Base-by-base conservation (phyloP, 2,329 filamentous ascomycete species). In the Coniochaeta ligniaria region DNA sequence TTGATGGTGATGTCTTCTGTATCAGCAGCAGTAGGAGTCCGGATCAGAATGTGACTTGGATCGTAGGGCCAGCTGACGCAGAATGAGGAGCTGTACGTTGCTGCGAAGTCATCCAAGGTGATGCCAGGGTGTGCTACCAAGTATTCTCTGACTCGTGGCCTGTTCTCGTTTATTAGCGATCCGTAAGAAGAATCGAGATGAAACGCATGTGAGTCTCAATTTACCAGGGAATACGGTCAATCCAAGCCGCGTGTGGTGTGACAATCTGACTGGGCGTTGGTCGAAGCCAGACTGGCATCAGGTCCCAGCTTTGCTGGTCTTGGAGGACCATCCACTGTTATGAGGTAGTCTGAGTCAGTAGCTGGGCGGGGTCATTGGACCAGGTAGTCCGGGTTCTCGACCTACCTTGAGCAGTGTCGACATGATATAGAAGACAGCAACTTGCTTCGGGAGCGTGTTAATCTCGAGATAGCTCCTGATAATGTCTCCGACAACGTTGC, bases 211-310 rank as follows among this genome's bases (percentile, higher is more conserved):
- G 43, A 24, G 6, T 26, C 52, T 31, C 1, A 20, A 33, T 64
- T 33, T 45, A 70, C 67, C 70, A 72, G 16, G 70, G 69, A 50
- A 72, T 69, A 2, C 70, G 66, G 57, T 72, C 70, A 41, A 72
- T 69, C 70, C 70, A 72, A 1, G 69, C 69, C 9, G 69, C 67
- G 45, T 72, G 70, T 12, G 66, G 64, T 11, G 62, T 66, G 14
- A 64, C 62, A 7, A 71, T 60, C 52, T 72, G 70, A n/a, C 62
- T 60, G 5, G 64, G 64, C 2, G 68, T 66, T 4, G 70, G 70
- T 26, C 66, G 65, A 3, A 72, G 64, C 70, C 70, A 72, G 12
- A 62, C 50, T 7, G 70, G 70, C 63, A 72, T 63, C 1, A 68
- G 59, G 17, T 70, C 69, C 69, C 69, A 71, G 38, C 67, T 71